Evolutionary conservation across 2,329 filamentous ascomycete genomes (phyloP).

Genomic region (Ophiostoma sp.): DNA sequence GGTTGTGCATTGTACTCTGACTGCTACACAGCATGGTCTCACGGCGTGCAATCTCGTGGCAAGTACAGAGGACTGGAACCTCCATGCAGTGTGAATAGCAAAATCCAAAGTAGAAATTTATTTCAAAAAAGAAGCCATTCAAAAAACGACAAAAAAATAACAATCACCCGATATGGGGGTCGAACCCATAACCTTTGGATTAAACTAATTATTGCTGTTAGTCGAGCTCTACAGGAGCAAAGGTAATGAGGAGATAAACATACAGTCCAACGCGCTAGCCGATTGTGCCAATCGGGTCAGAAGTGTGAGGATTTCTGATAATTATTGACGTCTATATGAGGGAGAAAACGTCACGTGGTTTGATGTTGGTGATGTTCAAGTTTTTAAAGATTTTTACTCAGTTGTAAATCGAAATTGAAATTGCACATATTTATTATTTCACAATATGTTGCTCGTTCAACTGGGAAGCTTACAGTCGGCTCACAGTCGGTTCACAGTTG

Average conservation of each 20-base stretch:
- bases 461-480: no score
- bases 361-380: not conserved
- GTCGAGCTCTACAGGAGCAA: not conserved
- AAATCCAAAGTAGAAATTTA: not conserved
- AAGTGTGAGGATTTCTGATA: not conserved
- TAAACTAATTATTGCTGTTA: not conserved
- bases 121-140: not conserved
- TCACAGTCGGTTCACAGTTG: no score
- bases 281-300: slow-evolving; percentile 14
- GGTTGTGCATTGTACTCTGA: not conserved
- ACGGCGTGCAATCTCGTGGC: not conserved
- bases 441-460: no score
- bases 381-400: not conserved
- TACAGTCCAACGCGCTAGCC: slow-evolving; percentile 17
- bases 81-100: no score
- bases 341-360: not conserved
- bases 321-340: not conserved
- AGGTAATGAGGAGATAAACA: not conserved
- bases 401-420: no score
- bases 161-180: slow-evolving; percentile 7
- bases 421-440: no score
- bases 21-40: not conserved
- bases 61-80: not conserved
- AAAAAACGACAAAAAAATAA: not conserved
- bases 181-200: not conserved